Base-by-base conservation (phyloP, 1,284 basidiomycete species). In the Leccinum fuscescens region DNA sequence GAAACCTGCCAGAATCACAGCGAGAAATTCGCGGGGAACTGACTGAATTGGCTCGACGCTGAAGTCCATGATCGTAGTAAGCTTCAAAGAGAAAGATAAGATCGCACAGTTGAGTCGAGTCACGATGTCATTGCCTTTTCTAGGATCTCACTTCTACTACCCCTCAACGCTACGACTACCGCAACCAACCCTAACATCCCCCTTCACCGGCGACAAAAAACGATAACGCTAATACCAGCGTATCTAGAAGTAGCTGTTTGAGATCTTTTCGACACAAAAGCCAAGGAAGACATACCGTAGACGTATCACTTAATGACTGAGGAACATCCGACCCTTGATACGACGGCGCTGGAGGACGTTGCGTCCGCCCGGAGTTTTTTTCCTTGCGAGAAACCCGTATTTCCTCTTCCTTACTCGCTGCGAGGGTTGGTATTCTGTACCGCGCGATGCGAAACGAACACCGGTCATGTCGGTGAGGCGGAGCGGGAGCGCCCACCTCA, bases 1-100 rank as follows among this genome's bases (percentile, higher is more conserved):
- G 76, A 93, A 91, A 24, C 94, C 94, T 27, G 92, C 90, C 5
- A 96, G 80, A 44, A 96, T 79, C 12, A 96, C 86, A 0, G 91
- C 94, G 54, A 90, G 82, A 72, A 96, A 96, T 73, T 96, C 93
- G 12, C 73, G 69, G 20, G 82, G 80, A 52, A 82, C 76, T 51
- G 79, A 76, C 48, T 80, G 80, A 55, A 79, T 72, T 60, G 81
- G 79, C 59, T 82, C 77, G 61, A 82, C 81, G 63, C 82, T 80
- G 64, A 90, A 81, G 67, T 90, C 84, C 88, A 90, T 90, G 17
- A 15, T 7, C 31, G 31, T 31, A 65, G 67, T 12, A 22, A 20
- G 44, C 20, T 17, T 46, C 8, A 42, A 42, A 11, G 9, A 42
- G 39, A 17, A 42, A 42, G 42, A 20, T 44, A 44, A 44, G 42